Base-by-base conservation (phyloP, 2,329 filamentous ascomycete species). In the Alternaria incomplexa region DNA sequence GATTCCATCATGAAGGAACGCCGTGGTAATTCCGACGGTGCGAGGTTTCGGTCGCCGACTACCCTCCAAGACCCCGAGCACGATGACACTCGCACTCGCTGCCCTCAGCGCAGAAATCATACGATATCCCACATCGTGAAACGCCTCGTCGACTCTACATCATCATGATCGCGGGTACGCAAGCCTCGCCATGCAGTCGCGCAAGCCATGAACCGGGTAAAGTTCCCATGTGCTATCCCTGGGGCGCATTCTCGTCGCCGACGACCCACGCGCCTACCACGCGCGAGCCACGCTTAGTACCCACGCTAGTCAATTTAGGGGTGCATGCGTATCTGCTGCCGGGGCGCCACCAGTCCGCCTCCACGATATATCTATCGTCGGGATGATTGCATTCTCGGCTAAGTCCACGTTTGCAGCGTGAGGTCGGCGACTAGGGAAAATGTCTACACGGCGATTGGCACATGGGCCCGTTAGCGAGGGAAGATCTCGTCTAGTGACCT, bases 351-450 rank as follows among this genome's bases (percentile, higher is more conserved):
- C 63, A 61, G 52, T 51, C 57, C 36, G 57, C 57, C 40, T 56
- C 40, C 26, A 54, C 48, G 17, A 54, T 28, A 54, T 55, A 26
- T 46, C 17, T 30, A 32, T 61, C 5, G 22, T 53, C 55, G 47
- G 52, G 40, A 43, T 48, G 47, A 52, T 51, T 28, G 47, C 48
- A 40, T 32, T 32, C 15, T 58, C 62, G 69, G 66, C 50, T 65
- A 59, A 66, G 61, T 52, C 60, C 61, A 48, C 51, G 30, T 64
- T 58, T 50, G 30, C 20, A 52, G 23, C 25, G 53, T 64, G 36
- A 64, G 57, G 65, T 73, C 71, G 71, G 58, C 71, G 71, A 73
- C 65, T 62, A 56, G 47, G 36, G 36, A 43, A 50, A 50, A 43
- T 58, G 22, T 32, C 36, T 48, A 53, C 54, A 20, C 15, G 61